A percentile compares a stretch with the other conserved stretches of the same genome.
Evolutionary conservation across 2,329 filamentous ascomycete genomes (phyloP).

Genomic region (Botryosphaeria agaves): DNA sequence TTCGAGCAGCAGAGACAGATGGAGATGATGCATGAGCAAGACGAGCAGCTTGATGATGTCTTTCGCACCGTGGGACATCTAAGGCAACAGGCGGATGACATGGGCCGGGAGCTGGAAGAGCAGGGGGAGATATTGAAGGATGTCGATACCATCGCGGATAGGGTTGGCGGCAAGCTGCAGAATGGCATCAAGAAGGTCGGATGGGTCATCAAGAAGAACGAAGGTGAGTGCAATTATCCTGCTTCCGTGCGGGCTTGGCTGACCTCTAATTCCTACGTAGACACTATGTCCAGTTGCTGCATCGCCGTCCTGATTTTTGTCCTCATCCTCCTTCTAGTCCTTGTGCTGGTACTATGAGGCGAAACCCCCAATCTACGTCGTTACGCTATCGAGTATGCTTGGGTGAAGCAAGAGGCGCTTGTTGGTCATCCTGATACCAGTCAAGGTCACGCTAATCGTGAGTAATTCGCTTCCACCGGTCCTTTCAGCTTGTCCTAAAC

Average conservation of each 20-base stretch:
- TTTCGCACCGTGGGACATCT: conserved; percentile 87
- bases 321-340: conserved; percentile 67
- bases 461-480: background rate
- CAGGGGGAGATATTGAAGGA: conserved; percentile 78
- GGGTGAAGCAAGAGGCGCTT: too few relatives aligned
- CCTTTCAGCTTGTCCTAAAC: background rate
- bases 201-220: conserved; percentile 72
- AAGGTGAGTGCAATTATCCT: conserved; percentile 44
- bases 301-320: conserved; percentile 79
- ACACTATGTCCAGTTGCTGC: conserved; percentile 69
- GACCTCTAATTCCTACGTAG: conserved; percentile 18
- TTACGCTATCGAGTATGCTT: too few relatives aligned
- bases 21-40: conserved; percentile 88
- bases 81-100: conserved; percentile 77
- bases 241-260: conserved; percentile 3
- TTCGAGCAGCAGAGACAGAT: conserved; percentile 86
- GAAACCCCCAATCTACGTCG: too few relatives aligned
- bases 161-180: conserved; percentile 71
- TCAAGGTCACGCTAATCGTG: background rate
- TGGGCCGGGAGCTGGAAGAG: conserved; percentile 93
- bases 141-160: conserved; percentile 69
- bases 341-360: conserved; percentile 48
- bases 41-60: conserved; percentile 80
- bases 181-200: conserved; percentile 75
- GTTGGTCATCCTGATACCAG: background rate